phyloP scores from a whole-genome alignment of 1,284 basidiomycete species.

The Austroboletus novae-zelandiae region DNA sequence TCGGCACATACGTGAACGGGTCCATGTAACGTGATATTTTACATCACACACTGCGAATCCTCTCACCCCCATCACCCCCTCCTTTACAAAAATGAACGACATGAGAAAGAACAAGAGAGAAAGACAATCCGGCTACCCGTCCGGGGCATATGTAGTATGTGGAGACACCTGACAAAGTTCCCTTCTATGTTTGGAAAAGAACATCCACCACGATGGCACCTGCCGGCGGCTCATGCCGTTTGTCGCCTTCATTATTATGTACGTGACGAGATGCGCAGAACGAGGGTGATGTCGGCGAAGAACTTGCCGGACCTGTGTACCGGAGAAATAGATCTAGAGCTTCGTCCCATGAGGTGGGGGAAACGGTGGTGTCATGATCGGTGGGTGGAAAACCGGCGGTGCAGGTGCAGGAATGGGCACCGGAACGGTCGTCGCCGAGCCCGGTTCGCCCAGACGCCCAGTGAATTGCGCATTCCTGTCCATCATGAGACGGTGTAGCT shows the following conservation, averaged over 20 bases:
- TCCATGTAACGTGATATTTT: neutral
- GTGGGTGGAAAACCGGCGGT: slow-evolving; percentile 25
- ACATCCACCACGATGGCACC: neutral
- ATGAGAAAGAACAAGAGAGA: slow-evolving; percentile 12
- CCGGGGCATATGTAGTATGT: neutral
- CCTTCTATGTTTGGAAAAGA: slow-evolving; percentile 7
- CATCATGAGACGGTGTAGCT: slow-evolving; percentile 67
- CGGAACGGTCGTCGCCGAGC: slow-evolving; percentile 10
- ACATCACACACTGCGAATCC: neutral
- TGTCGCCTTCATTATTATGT: slow-evolving; percentile 15
- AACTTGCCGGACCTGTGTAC: neutral
- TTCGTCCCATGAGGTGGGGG: slow-evolving; percentile 32
- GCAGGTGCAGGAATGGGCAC: slow-evolving; percentile 25
- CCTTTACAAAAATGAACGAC: slow-evolving; percentile 7
- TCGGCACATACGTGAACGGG: neutral
- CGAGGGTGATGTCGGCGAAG: neutral
- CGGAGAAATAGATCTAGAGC: slow-evolving; percentile 13
- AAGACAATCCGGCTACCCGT: neutral
- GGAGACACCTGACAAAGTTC: neutral
- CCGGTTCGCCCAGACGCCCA: slow-evolving; percentile 33
- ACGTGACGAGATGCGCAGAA: slow-evolving; percentile 16
- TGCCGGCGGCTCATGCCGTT: neutral
- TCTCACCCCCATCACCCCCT: neutral
- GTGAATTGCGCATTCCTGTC: slow-evolving; percentile 58
- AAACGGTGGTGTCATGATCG: slow-evolving; percentile 34